phyloP scores from a whole-genome alignment of 495 filamentous ascomycete species.

The Aspergillus steynii region DNA sequence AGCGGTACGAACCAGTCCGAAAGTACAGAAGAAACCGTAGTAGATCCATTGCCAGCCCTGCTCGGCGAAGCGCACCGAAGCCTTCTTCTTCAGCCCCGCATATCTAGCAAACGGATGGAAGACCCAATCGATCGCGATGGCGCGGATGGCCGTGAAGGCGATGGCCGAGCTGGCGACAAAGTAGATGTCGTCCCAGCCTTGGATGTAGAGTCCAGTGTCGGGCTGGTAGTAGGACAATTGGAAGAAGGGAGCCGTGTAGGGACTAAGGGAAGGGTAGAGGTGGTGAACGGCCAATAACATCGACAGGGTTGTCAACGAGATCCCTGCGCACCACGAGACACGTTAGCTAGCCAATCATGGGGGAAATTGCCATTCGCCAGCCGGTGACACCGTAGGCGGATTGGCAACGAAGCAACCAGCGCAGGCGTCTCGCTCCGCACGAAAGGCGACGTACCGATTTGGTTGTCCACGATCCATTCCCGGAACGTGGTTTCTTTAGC shows the following conservation, averaged over 20 bases:
- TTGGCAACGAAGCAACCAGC: neutral
- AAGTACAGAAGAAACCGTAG: slow-evolving; percentile 71
- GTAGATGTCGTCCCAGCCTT: slow-evolving; percentile 77
- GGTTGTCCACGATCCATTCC: slow-evolving; percentile 53
- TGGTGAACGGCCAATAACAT: slow-evolving; percentile 76
- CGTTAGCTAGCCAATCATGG: neutral
- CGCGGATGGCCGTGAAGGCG: slow-evolving; percentile 81
- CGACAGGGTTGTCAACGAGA: slow-evolving; percentile 75
- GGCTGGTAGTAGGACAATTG: slow-evolving; percentile 79
- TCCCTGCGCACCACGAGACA: slow-evolving; percentile 48
- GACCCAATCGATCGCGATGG: slow-evolving; percentile 82
- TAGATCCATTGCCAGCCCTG: slow-evolving; percentile 90
- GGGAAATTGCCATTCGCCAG: neutral
- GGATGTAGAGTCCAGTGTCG: slow-evolving; percentile 62
- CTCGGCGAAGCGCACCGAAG: slow-evolving; percentile 78
- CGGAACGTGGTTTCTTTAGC: slow-evolving; percentile 50
- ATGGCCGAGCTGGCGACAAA: slow-evolving; percentile 79
- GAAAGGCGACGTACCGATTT: slow-evolving; percentile 45
- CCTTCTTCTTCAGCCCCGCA: slow-evolving; percentile 72
- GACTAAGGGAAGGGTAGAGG: slow-evolving; percentile 72
- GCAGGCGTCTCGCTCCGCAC: neutral
- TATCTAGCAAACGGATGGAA: slow-evolving; percentile 71
- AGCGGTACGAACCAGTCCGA: slow-evolving; percentile 72
- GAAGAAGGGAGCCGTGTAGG: slow-evolving; percentile 83
- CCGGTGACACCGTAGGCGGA: neutral